A percentile compares a stretch with the other conserved stretches of the same genome.
phyloP scores from a whole-genome alignment of 176 grass and related monocot genomes.

The Oryza officinalis region DNA sequence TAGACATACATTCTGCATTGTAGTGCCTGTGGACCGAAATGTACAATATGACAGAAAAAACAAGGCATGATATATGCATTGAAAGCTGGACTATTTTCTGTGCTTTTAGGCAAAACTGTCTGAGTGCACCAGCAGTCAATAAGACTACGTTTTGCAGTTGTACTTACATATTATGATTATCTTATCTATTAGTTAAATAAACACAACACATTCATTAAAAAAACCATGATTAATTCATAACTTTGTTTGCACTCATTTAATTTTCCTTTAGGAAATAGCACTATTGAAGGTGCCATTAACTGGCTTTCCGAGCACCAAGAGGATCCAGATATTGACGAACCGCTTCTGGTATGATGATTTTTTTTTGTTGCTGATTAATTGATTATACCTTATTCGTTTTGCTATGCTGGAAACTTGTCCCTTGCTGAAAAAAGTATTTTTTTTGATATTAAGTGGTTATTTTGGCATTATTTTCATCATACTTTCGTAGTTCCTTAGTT shows the following conservation, averaged over 20 bases:
- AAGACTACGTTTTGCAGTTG: neutral
- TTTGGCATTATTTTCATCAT: constrained; percentile 15
- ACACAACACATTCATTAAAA: neutral
- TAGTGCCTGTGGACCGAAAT: neutral
- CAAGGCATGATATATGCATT: neutral
- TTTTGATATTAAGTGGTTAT: constrained; percentile 19
- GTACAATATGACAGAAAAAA: neutral
- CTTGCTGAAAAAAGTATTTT: neutral
- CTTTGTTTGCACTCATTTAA: neutral
- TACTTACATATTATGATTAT: neutral
- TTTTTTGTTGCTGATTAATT: neutral
- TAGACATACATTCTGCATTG: neutral
- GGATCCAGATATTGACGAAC: constrained; percentile 93
- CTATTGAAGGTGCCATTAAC: constrained; percentile 92
- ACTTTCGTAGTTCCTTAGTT: neutral
- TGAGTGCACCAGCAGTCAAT: constrained; percentile 1
- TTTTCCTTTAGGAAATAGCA: constrained; percentile 87
- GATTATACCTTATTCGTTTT: neutral
- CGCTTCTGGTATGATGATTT: constrained; percentile 77
- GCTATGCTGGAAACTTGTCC: neutral
- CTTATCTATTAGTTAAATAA: constrained; percentile 6
- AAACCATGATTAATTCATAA: neutral
- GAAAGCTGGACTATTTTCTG: neutral
- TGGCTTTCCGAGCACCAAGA: constrained; percentile 99
- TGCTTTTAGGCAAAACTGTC: constrained; percentile 1